Percentiles rank a stretch among this genome's conserved stretches.
Conservation (phyloP, 202 grass and related monocot genomes). For the Carex arenaria region DNA sequence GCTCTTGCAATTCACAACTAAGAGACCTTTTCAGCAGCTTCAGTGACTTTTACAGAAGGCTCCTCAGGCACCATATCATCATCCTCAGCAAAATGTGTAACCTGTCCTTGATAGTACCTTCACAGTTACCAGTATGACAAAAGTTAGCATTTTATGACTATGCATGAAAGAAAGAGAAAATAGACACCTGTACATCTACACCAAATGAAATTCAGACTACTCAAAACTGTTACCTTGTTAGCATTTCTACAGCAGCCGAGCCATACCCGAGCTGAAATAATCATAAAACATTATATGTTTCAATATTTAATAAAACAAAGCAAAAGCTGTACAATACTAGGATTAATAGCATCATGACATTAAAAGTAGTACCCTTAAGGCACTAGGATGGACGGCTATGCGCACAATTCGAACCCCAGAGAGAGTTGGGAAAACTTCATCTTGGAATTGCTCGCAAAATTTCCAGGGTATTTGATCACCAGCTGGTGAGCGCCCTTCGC, state of each 20-base stretch:
- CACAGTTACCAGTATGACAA: not conserved
- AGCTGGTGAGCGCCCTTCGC: conserved; percentile 59
- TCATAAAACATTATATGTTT: conserved; percentile 11
- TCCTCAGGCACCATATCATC: conserved; percentile 51
- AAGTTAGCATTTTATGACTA: conserved; percentile 17
- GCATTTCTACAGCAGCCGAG: conserved; percentile 57
- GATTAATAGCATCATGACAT: not conserved
- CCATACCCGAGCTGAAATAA: conserved; percentile 77
- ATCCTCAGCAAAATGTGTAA: conserved; percentile 46
- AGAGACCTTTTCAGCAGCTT: conserved; percentile 89
- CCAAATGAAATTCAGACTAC: conserved; percentile 10
- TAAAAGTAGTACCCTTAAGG: conserved; percentile 51
- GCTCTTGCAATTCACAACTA: not conserved
- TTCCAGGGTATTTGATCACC: conserved; percentile 99
- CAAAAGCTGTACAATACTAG: not conserved
- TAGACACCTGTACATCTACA: not conserved
- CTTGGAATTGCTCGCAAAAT: conserved; percentile 98
- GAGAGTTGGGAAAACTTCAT: conserved; percentile 89
- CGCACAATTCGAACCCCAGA: conserved; percentile 92
- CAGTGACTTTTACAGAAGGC: conserved; percentile 51
- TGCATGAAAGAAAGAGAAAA: conserved; percentile 11
- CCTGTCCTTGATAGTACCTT: conserved; percentile 86
- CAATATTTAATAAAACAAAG: conserved; percentile 14
- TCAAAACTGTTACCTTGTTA: conserved; percentile 44
- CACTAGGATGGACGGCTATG: conserved; percentile 93